Evolutionary conservation across 2,329 filamentous ascomycete species (phyloP).

Genomic region (Penicillium sp.): DNA sequence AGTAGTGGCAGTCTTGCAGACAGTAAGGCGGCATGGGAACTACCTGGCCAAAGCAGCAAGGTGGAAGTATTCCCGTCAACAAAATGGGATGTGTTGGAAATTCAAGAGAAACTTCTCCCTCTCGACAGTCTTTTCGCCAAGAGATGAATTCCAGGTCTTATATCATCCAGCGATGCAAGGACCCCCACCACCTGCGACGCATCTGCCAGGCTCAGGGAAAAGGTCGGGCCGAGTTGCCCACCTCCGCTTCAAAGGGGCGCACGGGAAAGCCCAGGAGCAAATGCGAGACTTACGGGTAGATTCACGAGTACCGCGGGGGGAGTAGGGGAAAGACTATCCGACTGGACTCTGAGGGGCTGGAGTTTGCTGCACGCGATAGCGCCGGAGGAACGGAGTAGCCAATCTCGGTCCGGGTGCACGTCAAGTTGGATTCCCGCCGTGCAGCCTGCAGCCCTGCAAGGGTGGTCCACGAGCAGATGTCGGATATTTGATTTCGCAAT

Average conservation of each 20-base stretch:
- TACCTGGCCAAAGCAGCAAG: slow-evolving; percentile 38
- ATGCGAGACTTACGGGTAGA: slow-evolving; percentile 13
- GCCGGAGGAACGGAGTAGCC: slow-evolving; percentile 33
- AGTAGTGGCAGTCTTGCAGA: slow-evolving; percentile 85
- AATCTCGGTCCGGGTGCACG: slow-evolving; percentile 8
- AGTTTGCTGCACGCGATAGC: slow-evolving; percentile 14
- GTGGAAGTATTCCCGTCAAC: slow-evolving; percentile 4
- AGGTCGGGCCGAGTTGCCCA: neutral
- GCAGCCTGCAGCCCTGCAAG: neutral
- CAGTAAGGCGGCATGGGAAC: slow-evolving; percentile 68
- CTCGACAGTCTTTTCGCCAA: neutral
- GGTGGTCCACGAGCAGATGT: neutral
- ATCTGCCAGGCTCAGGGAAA: neutral
- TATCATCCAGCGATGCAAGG: too few relatives aligned
- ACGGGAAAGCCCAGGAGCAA: neutral
- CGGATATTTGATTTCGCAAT: neutral
- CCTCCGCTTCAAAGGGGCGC: too few relatives aligned
- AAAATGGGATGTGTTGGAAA: neutral
- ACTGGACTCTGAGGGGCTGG: slow-evolving; percentile 2
- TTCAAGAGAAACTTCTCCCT: neutral
- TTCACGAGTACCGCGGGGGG: neutral
- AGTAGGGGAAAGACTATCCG: slow-evolving; percentile 4
- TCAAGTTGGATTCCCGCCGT: slow-evolving; percentile 7
- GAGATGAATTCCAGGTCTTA: neutral
- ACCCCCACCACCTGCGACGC: too few relatives aligned